phyloP scores from a whole-genome alignment of 192 early-diverging fungal genomes.

The Coemansia sp. region DNA sequence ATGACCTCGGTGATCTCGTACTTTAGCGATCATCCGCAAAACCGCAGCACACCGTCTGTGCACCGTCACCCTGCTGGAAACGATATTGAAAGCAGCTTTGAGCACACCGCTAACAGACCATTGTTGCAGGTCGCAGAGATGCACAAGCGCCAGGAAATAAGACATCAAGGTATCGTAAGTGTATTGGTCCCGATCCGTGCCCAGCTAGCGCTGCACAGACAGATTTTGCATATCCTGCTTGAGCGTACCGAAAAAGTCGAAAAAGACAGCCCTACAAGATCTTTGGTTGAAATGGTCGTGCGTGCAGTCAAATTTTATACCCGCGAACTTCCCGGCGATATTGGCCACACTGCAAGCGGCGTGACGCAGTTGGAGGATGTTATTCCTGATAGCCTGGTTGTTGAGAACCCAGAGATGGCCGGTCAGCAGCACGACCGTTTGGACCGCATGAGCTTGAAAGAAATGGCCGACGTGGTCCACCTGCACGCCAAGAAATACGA shows the following conservation, averaged over 20 bases:
- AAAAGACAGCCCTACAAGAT: constrained; percentile 24
- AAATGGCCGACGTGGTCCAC: constrained; percentile 26
- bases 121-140: constrained; percentile 16
- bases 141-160: constrained; percentile 16
- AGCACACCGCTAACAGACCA: neutral
- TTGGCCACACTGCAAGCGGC: neutral
- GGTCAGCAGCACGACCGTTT: constrained; percentile 8
- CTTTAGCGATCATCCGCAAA: constrained; percentile 10
- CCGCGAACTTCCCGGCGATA: neutral
- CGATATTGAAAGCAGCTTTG: no score
- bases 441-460: constrained; percentile 16
- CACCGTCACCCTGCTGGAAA: neutral
- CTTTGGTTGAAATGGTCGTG: constrained; percentile 29
- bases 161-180: constrained; percentile 5
- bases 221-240: constrained; percentile 16
- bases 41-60: neutral
- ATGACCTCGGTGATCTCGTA: constrained; percentile 7
- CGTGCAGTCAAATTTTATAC: constrained; percentile 4
- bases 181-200: constrained; percentile 23
- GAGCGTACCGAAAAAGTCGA: constrained; percentile 24
- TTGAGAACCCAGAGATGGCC: neutral
- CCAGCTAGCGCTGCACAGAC: constrained; percentile 24
- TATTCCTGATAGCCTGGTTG: neutral
- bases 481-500: constrained; percentile 28
- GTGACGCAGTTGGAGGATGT: neutral